phyloP scores from a whole-genome alignment of 2,329 filamentous ascomycete species.

The Blastomyces emzantsi region DNA sequence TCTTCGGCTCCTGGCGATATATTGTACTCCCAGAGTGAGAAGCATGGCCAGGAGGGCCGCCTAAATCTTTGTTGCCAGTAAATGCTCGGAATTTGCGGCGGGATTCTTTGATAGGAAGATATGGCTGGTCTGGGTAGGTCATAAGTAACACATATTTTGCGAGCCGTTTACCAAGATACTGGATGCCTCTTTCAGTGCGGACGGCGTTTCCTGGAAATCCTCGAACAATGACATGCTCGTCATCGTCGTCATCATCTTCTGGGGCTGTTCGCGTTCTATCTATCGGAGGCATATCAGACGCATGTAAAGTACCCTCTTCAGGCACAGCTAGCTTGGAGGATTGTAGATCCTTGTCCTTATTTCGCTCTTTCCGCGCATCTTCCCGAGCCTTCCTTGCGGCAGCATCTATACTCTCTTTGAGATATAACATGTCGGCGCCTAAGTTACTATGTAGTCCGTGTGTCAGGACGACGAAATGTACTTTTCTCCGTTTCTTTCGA shows the following conservation, averaged over 20 bases:
- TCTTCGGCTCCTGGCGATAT: conserved; percentile 36
- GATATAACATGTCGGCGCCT: conserved; percentile 88
- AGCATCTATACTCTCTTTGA: conserved; percentile 95
- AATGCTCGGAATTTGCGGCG: conserved; percentile 44
- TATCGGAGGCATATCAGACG: conserved; percentile 10
- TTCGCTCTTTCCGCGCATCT: conserved; percentile 53
- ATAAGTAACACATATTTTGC: conserved; percentile 83
- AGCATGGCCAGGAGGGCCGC: conserved; percentile 27
- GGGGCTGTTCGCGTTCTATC: conserved; percentile 9
- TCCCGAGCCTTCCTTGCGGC: conserved; percentile 64
- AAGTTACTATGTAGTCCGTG: conserved; percentile 95
- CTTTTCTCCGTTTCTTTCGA: conserved; percentile 57
- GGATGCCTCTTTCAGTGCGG: conserved; percentile 88
- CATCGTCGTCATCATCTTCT: conserved; percentile 33
- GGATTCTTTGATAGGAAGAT: conserved; percentile 56
- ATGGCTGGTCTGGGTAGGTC: conserved; percentile 91
- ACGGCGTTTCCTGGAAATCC: conserved; percentile 86
- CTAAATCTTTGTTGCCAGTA: conserved; percentile 31
- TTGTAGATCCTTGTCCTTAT: conserved; percentile 28
- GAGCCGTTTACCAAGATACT: conserved; percentile 89
- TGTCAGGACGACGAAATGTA: conserved; percentile 86
- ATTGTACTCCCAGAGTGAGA: conserved; percentile 47
- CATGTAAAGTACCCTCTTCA: background rate
- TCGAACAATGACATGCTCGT: conserved; percentile 69
- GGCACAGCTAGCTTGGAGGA: background rate